Base-by-base conservation (phyloP, 768 basidiomycete species). In the Russula brevipes region DNA sequence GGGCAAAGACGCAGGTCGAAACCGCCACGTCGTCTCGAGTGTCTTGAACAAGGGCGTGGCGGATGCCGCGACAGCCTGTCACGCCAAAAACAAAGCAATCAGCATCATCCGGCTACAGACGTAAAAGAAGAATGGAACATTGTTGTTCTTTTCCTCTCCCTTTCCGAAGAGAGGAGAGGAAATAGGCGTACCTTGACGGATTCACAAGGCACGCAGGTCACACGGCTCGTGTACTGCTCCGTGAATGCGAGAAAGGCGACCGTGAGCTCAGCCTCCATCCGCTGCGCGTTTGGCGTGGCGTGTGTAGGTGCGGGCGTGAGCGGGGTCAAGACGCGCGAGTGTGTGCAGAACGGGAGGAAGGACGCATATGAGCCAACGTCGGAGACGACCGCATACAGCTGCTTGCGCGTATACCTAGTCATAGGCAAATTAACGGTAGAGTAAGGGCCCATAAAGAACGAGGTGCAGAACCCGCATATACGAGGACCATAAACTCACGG, bases 291-390 rank as follows among this genome's bases (percentile, higher is more conserved):
- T 5, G 61, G 63, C 30, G 67, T 69, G 16, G 62, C 33, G 10
- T 64, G 45, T 2, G 49, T 58, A n/a, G 70, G 57, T 49, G 66
- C 45, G 66, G 70, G 70, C 66, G 60, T 46, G 36, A 75, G 73
- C 3, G 73, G 70, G 45, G 66, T 61, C 14, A 95, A 76, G 60
- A 95, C 80, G 30, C 82, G 82, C 5, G 93, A 89, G 24, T 78
- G 77, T 12, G 82, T 84, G 76, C 95, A 97, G 73, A 91, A 96
- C 6, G 97, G 96, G 57, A 99, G 78, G 72, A 98, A 99, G 62
- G 76, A 78, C 10, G 85, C 82, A 73, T 98, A 99, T 2, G 90
- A 89, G 16, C 79, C 84, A 33, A 98, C 88, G 74, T 98, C 87
- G 14, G 94, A 83, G 58, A 99, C 92, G 63, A 98, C 75, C 8